Conservation (phyloP, 1,284 basidiomycete species). For the Malassezia obtusa region DNA sequence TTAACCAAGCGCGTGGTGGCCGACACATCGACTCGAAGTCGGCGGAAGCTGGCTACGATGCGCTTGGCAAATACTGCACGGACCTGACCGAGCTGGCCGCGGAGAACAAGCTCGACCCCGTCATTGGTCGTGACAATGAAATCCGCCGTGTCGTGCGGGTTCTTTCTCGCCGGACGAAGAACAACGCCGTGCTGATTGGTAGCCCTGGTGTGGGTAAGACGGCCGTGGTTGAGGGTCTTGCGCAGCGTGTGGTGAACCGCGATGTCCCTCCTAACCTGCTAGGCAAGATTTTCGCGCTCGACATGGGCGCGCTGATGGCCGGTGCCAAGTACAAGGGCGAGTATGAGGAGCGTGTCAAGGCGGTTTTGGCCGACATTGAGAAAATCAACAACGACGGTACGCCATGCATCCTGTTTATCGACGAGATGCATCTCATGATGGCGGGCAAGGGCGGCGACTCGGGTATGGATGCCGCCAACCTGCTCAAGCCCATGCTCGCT, state of each 20-base stretch:
- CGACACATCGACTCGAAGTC: conserved; percentile 68
- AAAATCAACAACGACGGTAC: conserved; percentile 73
- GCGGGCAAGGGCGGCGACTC: conserved; percentile 36
- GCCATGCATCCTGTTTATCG: conserved; percentile 85
- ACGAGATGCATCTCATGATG: conserved; percentile 57
- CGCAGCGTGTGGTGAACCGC: conserved; percentile 87
- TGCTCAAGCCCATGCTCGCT: conserved; percentile 52
- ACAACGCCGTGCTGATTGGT: conserved; percentile 83
- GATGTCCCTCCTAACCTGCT: conserved; percentile 85
- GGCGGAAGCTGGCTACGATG: conserved; percentile 52
- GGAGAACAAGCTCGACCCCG: conserved; percentile 55
- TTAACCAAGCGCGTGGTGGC: conserved; percentile 70
- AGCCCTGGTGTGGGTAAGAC: conserved; percentile 49
- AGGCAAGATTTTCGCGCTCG: conserved; percentile 65
- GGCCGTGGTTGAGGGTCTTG: conserved; percentile 86
- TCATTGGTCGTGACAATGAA: conserved; percentile 52
- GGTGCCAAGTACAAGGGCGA: conserved; percentile 94
- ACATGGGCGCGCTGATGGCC: conserved; percentile 91
- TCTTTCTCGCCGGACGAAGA: conserved; percentile 60
- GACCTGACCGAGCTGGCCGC: conserved; percentile 55
- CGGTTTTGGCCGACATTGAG: conserved; percentile 80
- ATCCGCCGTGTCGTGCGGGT: conserved; percentile 47
- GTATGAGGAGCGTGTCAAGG: conserved; percentile 93
- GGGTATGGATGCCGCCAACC: conserved; percentile 45
- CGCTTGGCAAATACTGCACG: conserved; percentile 48